These are phyloP conservation scores for Scedosporium boydii DNA, from an alignment of 2,329 filamentous ascomycete genomes.

Conservation along the genomic window DNA sequence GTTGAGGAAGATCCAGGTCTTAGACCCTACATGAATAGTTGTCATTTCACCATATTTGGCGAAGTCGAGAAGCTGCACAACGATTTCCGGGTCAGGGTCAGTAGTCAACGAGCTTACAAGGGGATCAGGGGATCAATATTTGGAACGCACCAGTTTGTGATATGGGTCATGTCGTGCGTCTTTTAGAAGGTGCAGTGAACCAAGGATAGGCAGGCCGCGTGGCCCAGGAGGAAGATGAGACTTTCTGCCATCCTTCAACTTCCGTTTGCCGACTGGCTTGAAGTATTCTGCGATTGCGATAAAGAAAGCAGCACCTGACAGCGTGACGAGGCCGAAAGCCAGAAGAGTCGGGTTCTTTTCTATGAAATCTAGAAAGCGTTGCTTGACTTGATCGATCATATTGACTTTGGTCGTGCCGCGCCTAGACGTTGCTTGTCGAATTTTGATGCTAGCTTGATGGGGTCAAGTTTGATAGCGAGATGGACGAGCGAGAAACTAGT, in stretches of 20 bases:
- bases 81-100: not conserved
- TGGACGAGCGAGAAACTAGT: too few relatives aligned
- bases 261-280: not conserved
- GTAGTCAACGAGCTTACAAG: not conserved
- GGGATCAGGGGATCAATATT: not conserved
- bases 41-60: conserved; percentile 18
- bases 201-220: not conserved
- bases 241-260: not conserved
- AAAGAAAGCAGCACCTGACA: not conserved
- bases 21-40: conserved; percentile 19
- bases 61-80: not conserved
- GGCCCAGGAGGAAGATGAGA: not conserved
- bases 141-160: not conserved
- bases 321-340: too few relatives aligned
- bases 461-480: too few relatives aligned
- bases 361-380: too few relatives aligned
- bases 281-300: not conserved
- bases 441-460: too few relatives aligned
- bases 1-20: conserved; percentile 33
- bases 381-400: too few relatives aligned
- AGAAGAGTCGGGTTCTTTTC: too few relatives aligned
- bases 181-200: not conserved
- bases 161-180: too few relatives aligned
- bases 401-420: too few relatives aligned
- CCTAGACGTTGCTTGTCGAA: too few relatives aligned